These are phyloP conservation scores for Phragmites australis DNA, from an alignment of 176 grass and related monocot species.

Conservation along the genomic window DNA sequence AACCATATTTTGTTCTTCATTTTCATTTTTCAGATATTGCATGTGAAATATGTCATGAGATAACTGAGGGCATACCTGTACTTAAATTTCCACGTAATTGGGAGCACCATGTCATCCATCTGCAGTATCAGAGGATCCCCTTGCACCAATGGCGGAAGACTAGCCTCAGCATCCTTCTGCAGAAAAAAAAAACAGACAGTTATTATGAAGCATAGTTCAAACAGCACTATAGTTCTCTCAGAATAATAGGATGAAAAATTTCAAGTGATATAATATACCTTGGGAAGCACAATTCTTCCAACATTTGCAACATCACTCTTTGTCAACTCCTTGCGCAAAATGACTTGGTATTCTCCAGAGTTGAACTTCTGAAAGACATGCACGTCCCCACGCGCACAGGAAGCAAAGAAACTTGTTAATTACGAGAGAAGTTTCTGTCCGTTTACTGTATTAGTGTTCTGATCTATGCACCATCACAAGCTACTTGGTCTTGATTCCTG, in stretches of 20 bases:
- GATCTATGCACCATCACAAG: neutral
- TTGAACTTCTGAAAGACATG: slow-evolving; percentile 47
- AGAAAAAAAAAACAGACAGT: slow-evolving; percentile 9
- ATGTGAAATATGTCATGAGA: neutral
- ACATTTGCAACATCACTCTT: slow-evolving; percentile 87
- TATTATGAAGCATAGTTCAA: slow-evolving; percentile 15
- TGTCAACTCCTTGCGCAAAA: slow-evolving; percentile 84
- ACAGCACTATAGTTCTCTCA: slow-evolving; percentile 1
- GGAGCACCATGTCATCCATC: slow-evolving; percentile 79
- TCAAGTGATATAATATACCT: slow-evolving; percentile 47
- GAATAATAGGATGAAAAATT: neutral
- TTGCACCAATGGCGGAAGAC: slow-evolving; percentile 72
- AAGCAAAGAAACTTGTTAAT: slow-evolving; percentile 27
- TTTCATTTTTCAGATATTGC: slow-evolving; percentile 13
- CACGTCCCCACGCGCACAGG: neutral
- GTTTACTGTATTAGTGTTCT: slow-evolving; percentile 2
- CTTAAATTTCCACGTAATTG: slow-evolving; percentile 84
- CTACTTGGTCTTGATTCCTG: neutral
- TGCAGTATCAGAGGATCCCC: slow-evolving; percentile 69
- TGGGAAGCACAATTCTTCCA: slow-evolving; percentile 88
- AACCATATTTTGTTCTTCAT: neutral
- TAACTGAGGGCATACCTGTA: slow-evolving; percentile 55
- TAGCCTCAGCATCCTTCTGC: slow-evolving; percentile 88
- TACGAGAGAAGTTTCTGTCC: slow-evolving; percentile 12
- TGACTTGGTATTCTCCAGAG: slow-evolving; percentile 56